Conservation (phyloP, 352 stramenopile species). For the Phytopythium helicoides region DNA sequence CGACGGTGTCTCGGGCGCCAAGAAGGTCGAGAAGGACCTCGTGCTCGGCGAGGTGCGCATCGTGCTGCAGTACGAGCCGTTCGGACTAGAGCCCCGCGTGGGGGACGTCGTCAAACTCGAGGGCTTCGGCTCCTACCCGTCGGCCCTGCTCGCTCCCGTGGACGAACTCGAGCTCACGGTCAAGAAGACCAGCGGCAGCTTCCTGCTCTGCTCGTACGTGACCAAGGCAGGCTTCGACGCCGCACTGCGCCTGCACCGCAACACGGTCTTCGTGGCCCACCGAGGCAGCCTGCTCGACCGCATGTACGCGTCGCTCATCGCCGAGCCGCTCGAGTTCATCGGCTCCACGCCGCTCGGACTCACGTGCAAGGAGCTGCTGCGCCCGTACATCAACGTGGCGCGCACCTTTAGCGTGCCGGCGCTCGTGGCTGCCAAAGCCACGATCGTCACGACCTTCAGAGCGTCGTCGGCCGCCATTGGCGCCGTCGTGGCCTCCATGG, state of each 20-base stretch:
- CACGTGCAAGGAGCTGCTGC: slow-evolving; percentile 44
- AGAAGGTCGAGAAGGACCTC: slow-evolving; percentile 48
- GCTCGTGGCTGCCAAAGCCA: slow-evolving; percentile 60
- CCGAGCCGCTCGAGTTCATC: slow-evolving; percentile 73
- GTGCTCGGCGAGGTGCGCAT: slow-evolving; percentile 71
- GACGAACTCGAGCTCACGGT: slow-evolving; percentile 76
- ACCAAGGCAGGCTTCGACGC: slow-evolving; percentile 67
- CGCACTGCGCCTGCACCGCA: slow-evolving; percentile 62
- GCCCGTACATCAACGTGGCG: slow-evolving; percentile 69
- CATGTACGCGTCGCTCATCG: slow-evolving; percentile 63
- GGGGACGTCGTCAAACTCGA: slow-evolving; percentile 78
- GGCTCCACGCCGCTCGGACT: slow-evolving; percentile 60
- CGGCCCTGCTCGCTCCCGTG: slow-evolving; percentile 51
- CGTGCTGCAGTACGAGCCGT: slow-evolving; percentile 76
- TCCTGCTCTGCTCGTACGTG: slow-evolving; percentile 68
- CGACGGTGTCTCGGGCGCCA: slow-evolving; percentile 12
- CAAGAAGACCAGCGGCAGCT: slow-evolving; percentile 81
- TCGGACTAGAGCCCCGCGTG: slow-evolving; percentile 71
- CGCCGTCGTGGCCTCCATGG: slow-evolving; percentile 64
- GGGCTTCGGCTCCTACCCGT: slow-evolving; percentile 73
- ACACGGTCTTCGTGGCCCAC: slow-evolving; percentile 77
- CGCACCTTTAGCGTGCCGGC: slow-evolving; percentile 68
- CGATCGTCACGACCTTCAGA: slow-evolving; percentile 66
- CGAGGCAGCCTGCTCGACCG: slow-evolving; percentile 67
- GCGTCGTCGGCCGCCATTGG: slow-evolving; percentile 67